Evolutionary conservation across 2,329 filamentous ascomycete genomes (phyloP).

Genomic region (Fusarium siculi): DNA sequence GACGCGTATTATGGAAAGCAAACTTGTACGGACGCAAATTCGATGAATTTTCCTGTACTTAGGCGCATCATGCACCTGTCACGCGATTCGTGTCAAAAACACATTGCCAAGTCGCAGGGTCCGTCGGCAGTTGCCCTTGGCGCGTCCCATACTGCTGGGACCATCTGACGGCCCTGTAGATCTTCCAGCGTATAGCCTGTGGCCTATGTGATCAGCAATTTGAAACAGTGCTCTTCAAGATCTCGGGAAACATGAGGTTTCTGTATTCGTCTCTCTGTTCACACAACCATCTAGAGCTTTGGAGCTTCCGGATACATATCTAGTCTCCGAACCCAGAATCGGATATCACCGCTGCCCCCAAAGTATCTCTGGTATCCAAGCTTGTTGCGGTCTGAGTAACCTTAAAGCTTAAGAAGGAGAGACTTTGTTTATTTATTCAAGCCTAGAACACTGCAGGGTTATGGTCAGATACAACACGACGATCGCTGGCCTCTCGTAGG

Average conservation of each 20-base stretch:
- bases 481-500: conserved; percentile 3
- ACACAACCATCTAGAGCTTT: too few relatives aligned
- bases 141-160: neutral
- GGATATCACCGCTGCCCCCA: neutral
- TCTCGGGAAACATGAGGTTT: neutral
- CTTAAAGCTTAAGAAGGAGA: neutral
- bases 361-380: neutral
- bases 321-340: neutral
- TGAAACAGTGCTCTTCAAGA: neutral
- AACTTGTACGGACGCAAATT: neutral
- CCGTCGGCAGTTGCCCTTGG: neutral
- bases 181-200: neutral
- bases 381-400: conserved; percentile 1
- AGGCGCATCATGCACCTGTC: neutral
- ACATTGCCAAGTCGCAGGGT: neutral
- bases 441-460: neutral
- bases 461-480: neutral
- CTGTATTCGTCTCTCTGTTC: neutral
- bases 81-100: neutral
- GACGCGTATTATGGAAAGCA: neutral
- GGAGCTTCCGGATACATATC: too few relatives aligned
- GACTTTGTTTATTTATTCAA: neutral
- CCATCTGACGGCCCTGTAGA: neutral
- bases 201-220: neutral
- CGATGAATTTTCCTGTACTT: neutral